Conservation (phyloP, 225 moss, liverwort and hornwort genomes). For the Straminergon stramineum region DNA sequence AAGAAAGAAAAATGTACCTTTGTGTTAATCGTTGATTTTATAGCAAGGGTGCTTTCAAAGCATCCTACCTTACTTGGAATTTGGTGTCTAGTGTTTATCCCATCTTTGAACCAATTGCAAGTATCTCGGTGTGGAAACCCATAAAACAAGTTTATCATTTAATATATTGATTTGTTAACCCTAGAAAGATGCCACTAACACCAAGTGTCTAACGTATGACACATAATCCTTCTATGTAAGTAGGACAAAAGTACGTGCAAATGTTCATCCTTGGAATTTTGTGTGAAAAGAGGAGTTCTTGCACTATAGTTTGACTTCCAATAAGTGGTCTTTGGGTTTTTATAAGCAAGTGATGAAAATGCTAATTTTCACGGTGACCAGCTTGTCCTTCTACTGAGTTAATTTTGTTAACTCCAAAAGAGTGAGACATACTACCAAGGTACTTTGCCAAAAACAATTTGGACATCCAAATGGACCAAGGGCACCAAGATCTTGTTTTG, state of each 20-base stretch:
- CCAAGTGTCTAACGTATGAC: rapidly evolving
- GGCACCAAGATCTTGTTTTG: background rate
- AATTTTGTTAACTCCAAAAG: background rate
- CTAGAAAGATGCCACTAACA: rapidly evolving
- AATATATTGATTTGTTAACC: background rate
- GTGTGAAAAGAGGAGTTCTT: background rate
- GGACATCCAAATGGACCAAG: background rate
- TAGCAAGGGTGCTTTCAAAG: background rate
- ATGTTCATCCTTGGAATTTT: background rate
- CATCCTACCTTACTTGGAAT: background rate
- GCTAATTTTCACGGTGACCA: rapidly evolving
- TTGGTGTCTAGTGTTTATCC: no score
- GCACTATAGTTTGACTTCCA: background rate
- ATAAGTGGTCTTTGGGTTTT: background rate
- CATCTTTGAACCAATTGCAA: no score
- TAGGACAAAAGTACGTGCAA: background rate
- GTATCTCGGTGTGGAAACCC: background rate
- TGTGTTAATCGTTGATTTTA: background rate
- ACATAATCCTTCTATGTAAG: background rate
- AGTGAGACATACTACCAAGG: background rate
- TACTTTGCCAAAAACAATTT: background rate
- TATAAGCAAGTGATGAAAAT: background rate
- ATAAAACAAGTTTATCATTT: background rate
- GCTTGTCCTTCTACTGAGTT: rapidly evolving
- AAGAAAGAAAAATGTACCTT: background rate